Percentiles rank a stretch among this genome's conserved stretches.
Conservation (phyloP, 305 asterid genomes). For the Solanum aculeatissimum region DNA sequence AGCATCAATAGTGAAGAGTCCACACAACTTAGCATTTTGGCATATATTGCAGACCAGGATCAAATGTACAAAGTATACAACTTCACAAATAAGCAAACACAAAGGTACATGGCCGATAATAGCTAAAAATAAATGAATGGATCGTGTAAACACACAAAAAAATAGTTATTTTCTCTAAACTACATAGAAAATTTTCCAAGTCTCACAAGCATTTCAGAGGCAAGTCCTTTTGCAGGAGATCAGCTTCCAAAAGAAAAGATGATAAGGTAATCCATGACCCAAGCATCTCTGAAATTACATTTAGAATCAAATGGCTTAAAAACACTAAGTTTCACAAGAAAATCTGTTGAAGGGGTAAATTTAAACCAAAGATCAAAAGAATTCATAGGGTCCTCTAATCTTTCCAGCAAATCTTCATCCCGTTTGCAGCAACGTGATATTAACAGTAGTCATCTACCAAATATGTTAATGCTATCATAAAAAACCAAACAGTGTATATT, state of each 20-base stretch:
- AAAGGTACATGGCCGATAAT: background rate
- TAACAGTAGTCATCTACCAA: background rate
- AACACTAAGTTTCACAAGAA: background rate
- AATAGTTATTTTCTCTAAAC: background rate
- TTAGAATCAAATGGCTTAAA: background rate
- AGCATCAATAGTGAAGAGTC: too few relatives aligned
- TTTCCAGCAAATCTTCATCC: background rate
- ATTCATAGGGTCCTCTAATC: background rate
- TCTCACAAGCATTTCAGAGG: background rate
- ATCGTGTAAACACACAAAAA: background rate
- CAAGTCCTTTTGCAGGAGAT: background rate
- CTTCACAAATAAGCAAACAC: background rate
- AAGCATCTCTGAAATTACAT: background rate
- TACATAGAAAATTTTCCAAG: background rate
- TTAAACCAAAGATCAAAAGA: background rate
- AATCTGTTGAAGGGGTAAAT: background rate
- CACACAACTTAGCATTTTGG: too few relatives aligned
- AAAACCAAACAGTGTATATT: background rate
- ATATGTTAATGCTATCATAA: background rate
- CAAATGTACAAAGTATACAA: background rate
- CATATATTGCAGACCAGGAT: background rate
- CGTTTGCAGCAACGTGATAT: background rate
- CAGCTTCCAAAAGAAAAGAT: background rate
- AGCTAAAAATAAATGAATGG: background rate
- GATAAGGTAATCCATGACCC: background rate